Conservation (phyloP, 352 stramenopile species). For the Phytophthora boehmeriae region DNA sequence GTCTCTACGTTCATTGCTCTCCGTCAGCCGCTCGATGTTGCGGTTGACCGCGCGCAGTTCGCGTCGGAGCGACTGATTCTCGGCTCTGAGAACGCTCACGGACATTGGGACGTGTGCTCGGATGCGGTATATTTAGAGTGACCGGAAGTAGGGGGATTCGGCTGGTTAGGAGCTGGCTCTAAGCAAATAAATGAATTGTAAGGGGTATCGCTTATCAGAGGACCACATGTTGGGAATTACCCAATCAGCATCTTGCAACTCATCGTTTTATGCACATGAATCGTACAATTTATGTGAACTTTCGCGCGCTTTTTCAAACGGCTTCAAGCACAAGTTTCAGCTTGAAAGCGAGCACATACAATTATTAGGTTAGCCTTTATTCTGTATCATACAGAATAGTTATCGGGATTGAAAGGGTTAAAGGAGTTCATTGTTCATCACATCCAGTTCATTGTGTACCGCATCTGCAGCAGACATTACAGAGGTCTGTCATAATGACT, state of each 20-base stretch:
- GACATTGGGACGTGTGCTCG: conserved; percentile 7
- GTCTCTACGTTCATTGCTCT: conserved; percentile 10
- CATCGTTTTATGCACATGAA: conserved; percentile 7
- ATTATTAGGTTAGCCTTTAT: conserved; percentile 8
- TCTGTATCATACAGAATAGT: conserved; percentile 24
- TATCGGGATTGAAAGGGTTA: conserved; percentile 13
- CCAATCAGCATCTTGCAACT: conserved; percentile 10
- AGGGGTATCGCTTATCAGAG: conserved; percentile 12
- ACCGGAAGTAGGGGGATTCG: not conserved
- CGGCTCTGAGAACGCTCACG: conserved; percentile 3
- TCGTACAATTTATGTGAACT: conserved; percentile 16
- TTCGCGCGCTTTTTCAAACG: conserved; percentile 19
- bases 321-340: conserved; percentile 10
- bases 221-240: conserved; percentile 8
- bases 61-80: conserved; percentile 7
- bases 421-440: too few species aligned
- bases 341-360: conserved; percentile 10
- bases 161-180: conserved; percentile 7
- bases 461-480: too few species aligned
- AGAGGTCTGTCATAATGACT: too few species aligned
- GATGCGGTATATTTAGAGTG: conserved; percentile 1
- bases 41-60: conserved; percentile 5
- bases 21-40: conserved; percentile 4
- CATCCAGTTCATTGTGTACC: too few species aligned
- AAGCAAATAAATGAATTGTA: conserved; percentile 6